Conservation (phyloP, 2,329 filamentous ascomycete species). For the Sporothrix inflata region DNA sequence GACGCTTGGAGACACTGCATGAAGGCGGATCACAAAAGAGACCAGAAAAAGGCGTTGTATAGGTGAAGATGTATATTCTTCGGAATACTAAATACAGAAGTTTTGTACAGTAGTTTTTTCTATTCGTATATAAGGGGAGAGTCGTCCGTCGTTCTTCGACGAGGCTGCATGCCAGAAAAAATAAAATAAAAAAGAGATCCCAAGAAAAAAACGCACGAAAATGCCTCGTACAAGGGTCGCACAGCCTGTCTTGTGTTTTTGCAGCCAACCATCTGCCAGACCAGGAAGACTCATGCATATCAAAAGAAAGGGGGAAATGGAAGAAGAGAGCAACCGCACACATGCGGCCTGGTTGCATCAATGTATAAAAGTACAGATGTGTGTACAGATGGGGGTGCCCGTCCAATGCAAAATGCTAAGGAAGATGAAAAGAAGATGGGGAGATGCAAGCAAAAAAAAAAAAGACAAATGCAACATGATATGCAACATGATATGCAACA, state of each 20-base stretch:
- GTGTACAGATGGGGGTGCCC: not conserved
- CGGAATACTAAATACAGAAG: not conserved
- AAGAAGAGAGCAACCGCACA: not conserved
- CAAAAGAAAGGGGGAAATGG: no score
- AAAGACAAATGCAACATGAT: not conserved
- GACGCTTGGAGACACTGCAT: not conserved
- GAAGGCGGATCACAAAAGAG: not conserved
- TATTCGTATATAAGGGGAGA: slow-evolving; percentile 23
- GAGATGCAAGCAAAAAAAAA: not conserved
- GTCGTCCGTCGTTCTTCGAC: not conserved
- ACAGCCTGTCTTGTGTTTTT: not conserved
- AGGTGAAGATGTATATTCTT: not conserved
- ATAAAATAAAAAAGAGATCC: not conserved
- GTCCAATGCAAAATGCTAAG: not conserved
- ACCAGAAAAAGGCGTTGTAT: not conserved
- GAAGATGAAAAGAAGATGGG: not conserved
- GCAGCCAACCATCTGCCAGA: not conserved
- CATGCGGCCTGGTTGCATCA: slow-evolving; percentile 1
- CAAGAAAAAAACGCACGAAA: not conserved
- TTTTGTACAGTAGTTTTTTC: slow-evolving; percentile 14
- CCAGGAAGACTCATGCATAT: not conserved
- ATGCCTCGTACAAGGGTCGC: not conserved
- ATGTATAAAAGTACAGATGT: slow-evolving; percentile 16
- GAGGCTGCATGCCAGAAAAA: not conserved
- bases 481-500: not conserved